Percentiles rank a stretch among this genome's conserved stretches.
phyloP scores from a whole-genome alignment of 2,329 filamentous ascomycete genomes.

The Pseudocercospora fijiensis region DNA sequence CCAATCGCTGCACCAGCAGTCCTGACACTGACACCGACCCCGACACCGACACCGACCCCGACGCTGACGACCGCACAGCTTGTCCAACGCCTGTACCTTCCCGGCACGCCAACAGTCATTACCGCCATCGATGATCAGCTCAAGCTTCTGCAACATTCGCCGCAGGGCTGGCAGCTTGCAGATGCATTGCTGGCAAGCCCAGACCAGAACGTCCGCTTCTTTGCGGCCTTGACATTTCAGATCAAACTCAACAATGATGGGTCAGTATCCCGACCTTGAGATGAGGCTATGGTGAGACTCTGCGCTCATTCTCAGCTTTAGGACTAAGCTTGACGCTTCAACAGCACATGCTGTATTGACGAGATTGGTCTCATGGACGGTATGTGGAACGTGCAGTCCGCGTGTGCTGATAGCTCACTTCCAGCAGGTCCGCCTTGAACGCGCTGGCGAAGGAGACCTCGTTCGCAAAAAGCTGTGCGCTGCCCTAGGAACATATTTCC shows the following conservation, averaged over 20 bases:
- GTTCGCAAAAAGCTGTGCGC: slow-evolving; percentile 73
- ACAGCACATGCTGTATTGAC: slow-evolving; percentile 61
- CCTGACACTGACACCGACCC: neutral
- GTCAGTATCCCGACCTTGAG: slow-evolving; percentile 37
- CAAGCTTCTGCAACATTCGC: slow-evolving; percentile 73
- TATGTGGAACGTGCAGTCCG: slow-evolving; percentile 32
- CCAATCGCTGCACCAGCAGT: neutral
- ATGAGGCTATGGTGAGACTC: slow-evolving; percentile 32
- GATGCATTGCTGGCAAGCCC: slow-evolving; percentile 68
- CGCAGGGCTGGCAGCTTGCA: slow-evolving; percentile 82
- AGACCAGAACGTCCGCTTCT: slow-evolving; percentile 80
- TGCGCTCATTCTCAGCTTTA: slow-evolving; percentile 27
- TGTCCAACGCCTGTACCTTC: slow-evolving; percentile 53
- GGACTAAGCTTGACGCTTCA: slow-evolving; percentile 53
- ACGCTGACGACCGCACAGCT: slow-evolving; percentile 33
- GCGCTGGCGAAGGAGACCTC: slow-evolving; percentile 55
- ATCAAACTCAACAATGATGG: slow-evolving; percentile 74
- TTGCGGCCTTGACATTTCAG: slow-evolving; percentile 87
- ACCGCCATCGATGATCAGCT: slow-evolving; percentile 68
- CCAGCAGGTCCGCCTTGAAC: slow-evolving; percentile 44
- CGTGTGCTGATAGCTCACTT: neutral
- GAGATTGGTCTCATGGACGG: slow-evolving; percentile 63
- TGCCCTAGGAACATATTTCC: slow-evolving; percentile 72
- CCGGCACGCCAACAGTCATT: slow-evolving; percentile 47
- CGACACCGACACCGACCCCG: too few species aligned